Conservation (phyloP, 2,329 filamentous ascomycete genomes). For the Calonectria naviculata region DNA sequence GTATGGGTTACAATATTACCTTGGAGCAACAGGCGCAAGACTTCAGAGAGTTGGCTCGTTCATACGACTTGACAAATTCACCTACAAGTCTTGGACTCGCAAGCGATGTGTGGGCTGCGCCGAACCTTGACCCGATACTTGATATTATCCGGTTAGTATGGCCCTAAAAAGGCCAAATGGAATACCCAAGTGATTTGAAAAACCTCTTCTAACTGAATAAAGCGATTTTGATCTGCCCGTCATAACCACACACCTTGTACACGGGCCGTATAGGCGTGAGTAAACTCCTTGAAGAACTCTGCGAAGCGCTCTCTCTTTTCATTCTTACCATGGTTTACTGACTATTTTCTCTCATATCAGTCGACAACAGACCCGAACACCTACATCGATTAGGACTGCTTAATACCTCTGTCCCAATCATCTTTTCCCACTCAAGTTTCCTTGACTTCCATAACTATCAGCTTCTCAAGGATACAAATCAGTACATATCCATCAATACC, state of each 20-base stretch:
- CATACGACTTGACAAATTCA: too few species aligned
- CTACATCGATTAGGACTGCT: constrained; percentile 51
- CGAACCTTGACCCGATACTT: too few species aligned
- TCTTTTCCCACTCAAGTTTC: constrained; percentile 64
- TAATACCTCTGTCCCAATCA: constrained; percentile 56
- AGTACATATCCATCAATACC: constrained; percentile 67
- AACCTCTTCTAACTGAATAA: neutral
- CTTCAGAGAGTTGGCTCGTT: too few species aligned
- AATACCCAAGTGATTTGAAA: too few species aligned
- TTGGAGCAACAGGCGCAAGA: too few species aligned
- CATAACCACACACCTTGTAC: constrained; percentile 56
- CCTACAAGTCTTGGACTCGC: too few species aligned
- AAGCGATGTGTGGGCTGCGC: too few species aligned
- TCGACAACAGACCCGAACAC: constrained; percentile 51
- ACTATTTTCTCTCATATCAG: too few species aligned
- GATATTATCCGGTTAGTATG: neutral
- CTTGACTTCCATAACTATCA: constrained; percentile 47
- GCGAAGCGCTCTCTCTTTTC: neutral
- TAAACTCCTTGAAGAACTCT: neutral
- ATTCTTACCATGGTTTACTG: too few species aligned
- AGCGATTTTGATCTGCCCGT: constrained; percentile 53
- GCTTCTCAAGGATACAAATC: constrained; percentile 59
- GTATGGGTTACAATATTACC: too few species aligned
- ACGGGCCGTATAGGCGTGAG: constrained; percentile 48
- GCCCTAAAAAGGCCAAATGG: too few species aligned